Base-by-base conservation (phyloP, 1,284 basidiomycete genomes). In the Trichosporon coremiiforme region DNA sequence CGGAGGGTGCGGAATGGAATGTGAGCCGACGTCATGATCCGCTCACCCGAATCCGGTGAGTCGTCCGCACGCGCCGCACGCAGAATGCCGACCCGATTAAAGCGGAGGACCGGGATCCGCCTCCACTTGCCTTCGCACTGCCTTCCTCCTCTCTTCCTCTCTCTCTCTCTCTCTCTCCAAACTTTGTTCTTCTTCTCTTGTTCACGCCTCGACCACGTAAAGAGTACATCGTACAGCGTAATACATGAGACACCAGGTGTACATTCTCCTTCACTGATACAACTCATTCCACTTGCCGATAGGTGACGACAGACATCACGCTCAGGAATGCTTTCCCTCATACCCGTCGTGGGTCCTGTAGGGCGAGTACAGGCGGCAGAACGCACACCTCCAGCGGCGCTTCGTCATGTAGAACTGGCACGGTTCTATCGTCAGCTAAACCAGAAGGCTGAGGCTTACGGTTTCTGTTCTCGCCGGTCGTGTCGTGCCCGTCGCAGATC, bases 321-420 rank as follows among this genome's bases (percentile, higher is more conserved):
- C 50, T 31, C 57, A 62, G 7, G 4, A 33, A 7, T 62, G 31
- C 57, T 62, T 62, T 13, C 57, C 57, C 57, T 62, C 57, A 6
- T 62, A 62, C 29, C 57, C 57, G 33, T 62, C 57, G 31, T 62
- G 57, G 10, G 57, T 35, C 57, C 57, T 33, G 17, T 62, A 62
- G 15, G 57, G 57, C 12, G 57, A 62, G 57, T 62, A 62, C 31
- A 62, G 31, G 15, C 57, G 29, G 57, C 57, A 62, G 17, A 25
- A 62, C 31, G 57, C 57, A 7, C 57, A 62, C 31, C 57, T 31
- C 57, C 57, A 62, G 31, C 57, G 31, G 8, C 31, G 29, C 57
- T 62, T 62, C 57, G 57, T 62, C 57, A 33, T 17, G 57, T 62
- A 62, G 57, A 62, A 62, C 57, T 62, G 57, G 31, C 57, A 62